Evolutionary conservation across 768 basidiomycete genomes (phyloP), one percentile per base, ranked within the genome.

Genomic region (Boletales sp.): DNA sequence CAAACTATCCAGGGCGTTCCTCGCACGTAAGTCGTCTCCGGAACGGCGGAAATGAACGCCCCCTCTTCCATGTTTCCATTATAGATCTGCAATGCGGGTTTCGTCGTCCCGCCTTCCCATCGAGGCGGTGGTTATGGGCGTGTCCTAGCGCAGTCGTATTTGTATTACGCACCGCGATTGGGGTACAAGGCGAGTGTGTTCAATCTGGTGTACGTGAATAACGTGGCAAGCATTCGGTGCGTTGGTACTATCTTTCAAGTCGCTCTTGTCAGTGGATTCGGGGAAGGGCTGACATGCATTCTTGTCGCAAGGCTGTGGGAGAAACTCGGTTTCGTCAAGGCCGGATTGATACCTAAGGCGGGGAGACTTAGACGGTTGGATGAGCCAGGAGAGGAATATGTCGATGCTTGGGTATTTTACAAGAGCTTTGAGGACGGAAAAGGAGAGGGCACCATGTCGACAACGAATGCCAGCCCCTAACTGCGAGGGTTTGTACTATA

Each of bases 181-280:
- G 91, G 89, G 32, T 87, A 87, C 69, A 73, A 79, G 57, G 85
- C 80, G 5, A 88, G 85, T 62, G 82, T 95, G 21, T 95, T 96
- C 75, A 95, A 96, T 65, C 77, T 96, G 38, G 92, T 96, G 34
- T 95, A 88, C 66, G 81, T 83, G 21, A 90, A 86, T 64, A 96
- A 95, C 70, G 60, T 70, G 39, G 90, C 91, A 15, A 87, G 86
- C 39, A 65, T 86, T 52, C 79, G 74, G 87, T 84, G 53, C 59
- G 75, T 66, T 9, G 38, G 12, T 25, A 13, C 21, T 13, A 8
- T 44, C 10, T 37, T 21, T 8, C 12, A 19, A 11, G 8, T 15
- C 38, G 38, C 11, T 39, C 18, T 5, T 28, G 4, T 5, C 7
- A 7, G 25, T 38, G 18, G 38, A 14, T 21, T 32, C 37, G 25